Evolutionary conservation across 164 flowering plant genomes (phyloP).

Genomic region (Kalanchoe fedtschenkoi): DNA sequence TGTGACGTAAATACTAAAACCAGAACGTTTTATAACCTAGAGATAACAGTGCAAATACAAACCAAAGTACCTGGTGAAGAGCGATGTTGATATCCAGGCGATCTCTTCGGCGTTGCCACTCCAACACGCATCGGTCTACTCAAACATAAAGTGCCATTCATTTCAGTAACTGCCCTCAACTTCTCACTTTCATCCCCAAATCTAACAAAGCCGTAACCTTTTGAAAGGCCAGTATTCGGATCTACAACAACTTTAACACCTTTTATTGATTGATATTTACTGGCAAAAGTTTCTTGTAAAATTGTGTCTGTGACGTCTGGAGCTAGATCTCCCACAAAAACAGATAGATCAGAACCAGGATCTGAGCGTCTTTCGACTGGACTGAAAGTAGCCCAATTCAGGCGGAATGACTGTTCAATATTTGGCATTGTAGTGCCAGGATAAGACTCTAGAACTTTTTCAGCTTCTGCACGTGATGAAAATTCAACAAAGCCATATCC

Average conservation of each 20-base stretch:
- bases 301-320: slow-evolving; percentile 51
- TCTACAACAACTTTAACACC: slow-evolving; percentile 62
- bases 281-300: slow-evolving; percentile 49
- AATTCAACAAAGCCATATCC: slow-evolving; percentile 61
- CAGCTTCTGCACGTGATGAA: slow-evolving; percentile 36
- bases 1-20: not conserved
- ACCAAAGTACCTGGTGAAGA: slow-evolving; percentile 55
- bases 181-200: slow-evolving; percentile 63
- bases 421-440: slow-evolving; percentile 48
- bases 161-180: slow-evolving; percentile 49
- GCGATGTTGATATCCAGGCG: slow-evolving; percentile 27
- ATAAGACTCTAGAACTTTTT: slow-evolving; percentile 41
- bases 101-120: slow-evolving; percentile 55
- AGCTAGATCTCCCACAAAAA: slow-evolving; percentile 67
- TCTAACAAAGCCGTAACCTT: slow-evolving; percentile 65
- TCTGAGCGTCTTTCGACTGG: slow-evolving; percentile 32
- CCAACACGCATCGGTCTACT: slow-evolving; percentile 55
- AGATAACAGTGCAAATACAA: slow-evolving; percentile 18
- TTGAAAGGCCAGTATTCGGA: slow-evolving; percentile 50
- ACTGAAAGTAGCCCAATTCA: slow-evolving; percentile 55
- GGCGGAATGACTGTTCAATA: slow-evolving; percentile 43
- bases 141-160: slow-evolving; percentile 54
- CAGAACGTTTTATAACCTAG: not conserved
- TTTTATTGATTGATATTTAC: slow-evolving; percentile 41
- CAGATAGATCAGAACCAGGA: slow-evolving; percentile 39